Base-by-base conservation (phyloP, 2,329 filamentous ascomycete species). In the Aureobasidium mangrovei region DNA sequence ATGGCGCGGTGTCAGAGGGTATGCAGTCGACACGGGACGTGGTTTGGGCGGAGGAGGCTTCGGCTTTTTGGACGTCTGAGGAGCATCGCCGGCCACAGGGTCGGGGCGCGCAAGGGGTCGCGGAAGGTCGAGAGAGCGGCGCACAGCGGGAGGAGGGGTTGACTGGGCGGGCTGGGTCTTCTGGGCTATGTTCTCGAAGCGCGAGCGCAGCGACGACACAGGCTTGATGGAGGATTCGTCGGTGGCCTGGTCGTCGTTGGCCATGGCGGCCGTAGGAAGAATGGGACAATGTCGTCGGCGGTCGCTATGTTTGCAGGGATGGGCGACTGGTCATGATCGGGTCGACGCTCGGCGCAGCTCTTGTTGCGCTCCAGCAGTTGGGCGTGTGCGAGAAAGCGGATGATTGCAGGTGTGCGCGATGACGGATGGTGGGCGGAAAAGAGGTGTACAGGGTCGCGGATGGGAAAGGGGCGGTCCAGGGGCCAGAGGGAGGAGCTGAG, bases 161-260 rank as follows among this genome's bases (percentile, higher is more conserved):
- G 28, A 18, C 48, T 53, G 24, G 42, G 27, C 7, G 59, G 59
- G 43, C 18, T 58, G 60, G 7, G 55, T 55, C 27, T 63, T 60
- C 40, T 66, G 66, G 26, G 63, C 60, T 74, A 91, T 82, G 65
- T 85, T 88, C 74, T 93, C 88, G 68, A 91, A 93, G 63, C 86
- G 84, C 59, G 86, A 88, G 58, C 84, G 80, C 57, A 93, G 75
- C 49, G 87, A 91, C 49, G 88, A 93, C 48, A 93, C 87, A 28
- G 88, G 86, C 73, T 84, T 88, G 63, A 91, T 83, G 59, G 87
- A 90, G 56, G 85, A 85, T 72, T 79, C 85, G 76, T 91, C 87
- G 56, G 82, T 43, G 40, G 26, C 49, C 49, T 36, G 49, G 49
- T 44, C 49, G 49, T 44, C 49, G 40, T 29, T 38, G 49, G 49